Conservation (phyloP, 1,284 basidiomycete genomes). For the Neotropicomus parvogracilis region DNA sequence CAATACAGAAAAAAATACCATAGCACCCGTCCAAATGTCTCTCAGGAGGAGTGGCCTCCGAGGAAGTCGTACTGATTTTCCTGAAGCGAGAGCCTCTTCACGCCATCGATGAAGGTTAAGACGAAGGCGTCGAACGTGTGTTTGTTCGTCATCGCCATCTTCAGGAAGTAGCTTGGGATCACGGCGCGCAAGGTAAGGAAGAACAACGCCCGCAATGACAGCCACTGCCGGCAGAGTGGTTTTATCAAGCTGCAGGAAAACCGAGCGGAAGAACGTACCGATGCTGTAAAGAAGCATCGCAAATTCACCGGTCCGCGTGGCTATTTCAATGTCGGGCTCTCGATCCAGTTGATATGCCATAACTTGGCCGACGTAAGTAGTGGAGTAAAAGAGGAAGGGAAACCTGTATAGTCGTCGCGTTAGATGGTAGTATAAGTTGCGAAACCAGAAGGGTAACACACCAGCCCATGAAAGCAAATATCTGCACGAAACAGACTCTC, state of each 20-base stretch:
- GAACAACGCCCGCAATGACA: slow-evolving; percentile 74
- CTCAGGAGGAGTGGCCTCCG: slow-evolving; percentile 84
- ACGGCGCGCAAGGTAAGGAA: slow-evolving; percentile 80
- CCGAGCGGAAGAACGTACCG: slow-evolving; percentile 43
- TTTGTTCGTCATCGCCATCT: slow-evolving; percentile 68
- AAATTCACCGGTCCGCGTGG: slow-evolving; percentile 83
- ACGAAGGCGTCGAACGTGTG: slow-evolving; percentile 64
- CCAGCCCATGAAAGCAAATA: slow-evolving; percentile 94
- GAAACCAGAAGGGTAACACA: slow-evolving; percentile 33
- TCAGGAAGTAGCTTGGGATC: slow-evolving; percentile 73
- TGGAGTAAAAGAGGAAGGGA: slow-evolving; percentile 92
- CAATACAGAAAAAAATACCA: slow-evolving; percentile 74
- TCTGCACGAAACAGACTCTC: slow-evolving; percentile 86
- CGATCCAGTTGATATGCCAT: slow-evolving; percentile 74
- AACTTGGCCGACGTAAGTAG: slow-evolving; percentile 88
- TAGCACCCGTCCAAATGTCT: slow-evolving; percentile 87
- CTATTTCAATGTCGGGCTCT: slow-evolving; percentile 76
- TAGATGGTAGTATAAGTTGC: background rate
- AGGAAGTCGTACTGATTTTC: slow-evolving; percentile 71
- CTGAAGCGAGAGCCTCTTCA: slow-evolving; percentile 71
- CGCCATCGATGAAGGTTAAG: slow-evolving; percentile 78
- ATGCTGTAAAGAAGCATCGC: slow-evolving; percentile 90
- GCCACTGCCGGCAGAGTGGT: slow-evolving; percentile 56
- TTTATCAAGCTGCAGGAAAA: slow-evolving; percentile 4
- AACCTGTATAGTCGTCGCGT: slow-evolving; percentile 54